These are phyloP conservation scores for Tetraselmis striata DNA, from an alignment of 139 green algal genomes.

Conservation along the genomic window DNA sequence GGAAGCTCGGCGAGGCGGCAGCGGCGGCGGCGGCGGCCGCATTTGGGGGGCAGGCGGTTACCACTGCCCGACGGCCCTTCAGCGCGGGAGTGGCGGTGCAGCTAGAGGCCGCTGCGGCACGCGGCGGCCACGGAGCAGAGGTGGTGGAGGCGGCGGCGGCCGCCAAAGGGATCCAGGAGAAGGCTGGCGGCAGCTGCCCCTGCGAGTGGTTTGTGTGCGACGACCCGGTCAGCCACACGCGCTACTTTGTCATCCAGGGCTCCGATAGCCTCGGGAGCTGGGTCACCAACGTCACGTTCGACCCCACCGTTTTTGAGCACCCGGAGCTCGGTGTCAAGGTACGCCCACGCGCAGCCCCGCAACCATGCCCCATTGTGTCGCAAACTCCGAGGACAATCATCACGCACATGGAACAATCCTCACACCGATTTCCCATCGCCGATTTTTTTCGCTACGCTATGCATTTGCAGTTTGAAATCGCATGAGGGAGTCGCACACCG, in stretches of 20 bases:
- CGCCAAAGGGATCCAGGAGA: conserved; percentile 30
- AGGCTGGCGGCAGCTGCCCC: conserved; percentile 63
- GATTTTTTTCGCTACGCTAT: no score
- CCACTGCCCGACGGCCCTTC: background rate
- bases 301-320: conserved; percentile 93
- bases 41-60: background rate
- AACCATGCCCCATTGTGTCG: no score
- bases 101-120: background rate
- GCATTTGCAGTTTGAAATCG: no score
- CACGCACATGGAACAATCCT: no score
- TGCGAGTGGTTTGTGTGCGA: conserved; percentile 83
- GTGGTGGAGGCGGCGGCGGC: conserved; percentile 13
- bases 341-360: no score
- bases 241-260: conserved; percentile 81
- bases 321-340: conserved; percentile 62
- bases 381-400: no score
- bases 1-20: background rate
- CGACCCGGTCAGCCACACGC: conserved; percentile 40
- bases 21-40: background rate
- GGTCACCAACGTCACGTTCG: conserved; percentile 86
- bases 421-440: no score
- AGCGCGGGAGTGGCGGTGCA: background rate
- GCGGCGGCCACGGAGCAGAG: background rate
- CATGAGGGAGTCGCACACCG: no score
- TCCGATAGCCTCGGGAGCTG: conserved; percentile 52